Conservation (phyloP, 2,329 filamentous ascomycete species). For the Tolypocladium paradoxum region DNA sequence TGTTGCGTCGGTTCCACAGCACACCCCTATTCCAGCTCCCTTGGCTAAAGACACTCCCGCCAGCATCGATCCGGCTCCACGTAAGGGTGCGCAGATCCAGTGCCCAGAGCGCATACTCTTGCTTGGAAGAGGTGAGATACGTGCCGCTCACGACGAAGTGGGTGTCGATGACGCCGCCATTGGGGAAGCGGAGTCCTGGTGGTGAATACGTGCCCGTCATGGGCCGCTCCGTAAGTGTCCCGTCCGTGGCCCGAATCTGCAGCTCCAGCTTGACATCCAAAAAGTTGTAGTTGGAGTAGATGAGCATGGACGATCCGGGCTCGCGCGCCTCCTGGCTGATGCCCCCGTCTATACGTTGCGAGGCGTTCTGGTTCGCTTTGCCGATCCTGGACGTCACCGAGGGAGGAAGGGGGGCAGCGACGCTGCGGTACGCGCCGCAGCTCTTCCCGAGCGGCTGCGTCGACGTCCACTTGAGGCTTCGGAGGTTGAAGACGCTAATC, state of each 20-base stretch:
- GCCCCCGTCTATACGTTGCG: slow-evolving; percentile 31
- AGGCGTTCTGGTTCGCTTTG: slow-evolving; percentile 35
- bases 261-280: slow-evolving; percentile 92
- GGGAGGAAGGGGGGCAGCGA: slow-evolving; percentile 72
- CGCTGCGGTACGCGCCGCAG: slow-evolving; percentile 92
- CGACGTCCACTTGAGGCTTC: slow-evolving; percentile 90
- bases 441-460: slow-evolving; percentile 80
- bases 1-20: slow-evolving; percentile 85
- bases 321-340: slow-evolving; percentile 44
- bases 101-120: slow-evolving; percentile 96
- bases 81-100: slow-evolving; percentile 78
- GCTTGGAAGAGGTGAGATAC: slow-evolving; percentile 93
- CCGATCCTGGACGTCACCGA: slow-evolving; percentile 57
- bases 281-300: slow-evolving; percentile 99
- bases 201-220: slow-evolving; percentile 85
- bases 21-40: slow-evolving; percentile 97
- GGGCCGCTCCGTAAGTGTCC: slow-evolving; percentile 70
- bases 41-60: slow-evolving; percentile 86
- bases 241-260: slow-evolving; percentile 77
- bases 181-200: slow-evolving; percentile 87
- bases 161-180: slow-evolving; percentile 88
- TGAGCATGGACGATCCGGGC: slow-evolving; percentile 67
- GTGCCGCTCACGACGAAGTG: slow-evolving; percentile 97
- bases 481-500: slow-evolving; percentile 94
- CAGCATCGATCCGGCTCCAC: slow-evolving; percentile 93